A percentile compares a stretch with the other conserved stretches of the same genome.
phyloP scores from a whole-genome alignment of 441 rosid species.

The Bocquillonia castaneifolia region DNA sequence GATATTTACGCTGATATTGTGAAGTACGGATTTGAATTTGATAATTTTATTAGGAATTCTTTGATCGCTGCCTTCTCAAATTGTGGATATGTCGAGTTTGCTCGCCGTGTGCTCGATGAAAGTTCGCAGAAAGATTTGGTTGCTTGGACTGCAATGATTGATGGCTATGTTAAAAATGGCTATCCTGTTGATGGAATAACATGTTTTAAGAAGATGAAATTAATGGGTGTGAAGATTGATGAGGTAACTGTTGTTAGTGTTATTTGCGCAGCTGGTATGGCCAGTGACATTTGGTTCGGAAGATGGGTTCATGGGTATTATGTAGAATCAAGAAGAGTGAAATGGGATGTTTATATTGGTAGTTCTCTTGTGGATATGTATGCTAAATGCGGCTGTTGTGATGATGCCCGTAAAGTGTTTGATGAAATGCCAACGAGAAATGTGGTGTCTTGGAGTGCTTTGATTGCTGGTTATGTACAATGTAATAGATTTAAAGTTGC shows the following conservation, averaged over 20 bases:
- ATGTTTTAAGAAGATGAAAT: constrained; percentile 46
- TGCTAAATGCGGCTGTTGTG: neutral
- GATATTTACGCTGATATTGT: constrained; percentile 26
- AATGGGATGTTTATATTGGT: constrained; percentile 22
- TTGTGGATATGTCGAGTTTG: constrained; percentile 52
- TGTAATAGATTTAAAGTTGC: constrained; percentile 58
- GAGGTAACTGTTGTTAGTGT: constrained; percentile 46
- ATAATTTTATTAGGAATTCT: constrained; percentile 48
- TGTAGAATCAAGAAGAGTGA: constrained; percentile 37
- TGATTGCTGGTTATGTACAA: constrained; percentile 59
- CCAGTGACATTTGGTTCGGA: constrained; percentile 46
- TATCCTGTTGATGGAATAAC: constrained; percentile 47
- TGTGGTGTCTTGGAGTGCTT: constrained; percentile 72
- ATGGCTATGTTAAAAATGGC: constrained; percentile 69
- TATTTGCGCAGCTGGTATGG: constrained; percentile 63
- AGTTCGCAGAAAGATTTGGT: constrained; percentile 44
- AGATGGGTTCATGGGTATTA: constrained; percentile 41
- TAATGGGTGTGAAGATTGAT: constrained; percentile 36
- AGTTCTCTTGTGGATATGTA: constrained; percentile 5
- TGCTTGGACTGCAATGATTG: constrained; percentile 75
- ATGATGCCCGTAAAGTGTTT: constrained; percentile 42
- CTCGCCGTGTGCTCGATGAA: constrained; percentile 54
- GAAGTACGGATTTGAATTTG: constrained; percentile 34
- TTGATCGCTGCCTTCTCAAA: constrained; percentile 58
- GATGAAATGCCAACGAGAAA: constrained; percentile 54